phyloP scores from a whole-genome alignment of 306 rosid species.

The Fragaria vesca region DNA sequence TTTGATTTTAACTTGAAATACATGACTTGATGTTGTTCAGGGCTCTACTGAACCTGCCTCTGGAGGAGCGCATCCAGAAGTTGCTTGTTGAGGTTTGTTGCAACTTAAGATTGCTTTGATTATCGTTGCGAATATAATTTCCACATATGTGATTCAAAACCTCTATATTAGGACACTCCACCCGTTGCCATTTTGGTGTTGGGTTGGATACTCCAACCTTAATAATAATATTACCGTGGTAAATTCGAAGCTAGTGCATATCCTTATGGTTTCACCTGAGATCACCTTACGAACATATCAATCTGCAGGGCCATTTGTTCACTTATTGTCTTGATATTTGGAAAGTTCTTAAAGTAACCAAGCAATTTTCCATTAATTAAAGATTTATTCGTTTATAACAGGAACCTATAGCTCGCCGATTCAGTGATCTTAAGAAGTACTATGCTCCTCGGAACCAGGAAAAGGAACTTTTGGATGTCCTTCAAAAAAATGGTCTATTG shows the following conservation, averaged over 20 bases:
- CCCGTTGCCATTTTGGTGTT: neutral
- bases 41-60: constrained; percentile 58
- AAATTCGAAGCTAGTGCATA: neutral
- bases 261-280: neutral
- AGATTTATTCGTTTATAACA: constrained; percentile 25
- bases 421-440: constrained; percentile 73
- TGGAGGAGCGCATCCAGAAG: constrained; percentile 75
- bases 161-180: neutral
- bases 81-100: constrained; percentile 71
- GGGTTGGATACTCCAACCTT: neutral
- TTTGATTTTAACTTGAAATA: constrained; percentile 7
- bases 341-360: constrained; percentile 41
- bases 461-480: constrained; percentile 53
- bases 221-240: neutral
- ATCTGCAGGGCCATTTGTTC: neutral
- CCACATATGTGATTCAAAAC: constrained; percentile 2
- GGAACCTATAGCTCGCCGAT: constrained; percentile 66
- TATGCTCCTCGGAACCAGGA: constrained; percentile 61
- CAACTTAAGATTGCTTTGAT: constrained; percentile 14
- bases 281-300: neutral
- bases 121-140: neutral
- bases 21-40: constrained; percentile 42
- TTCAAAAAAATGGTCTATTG: constrained; percentile 57
- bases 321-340: neutral
- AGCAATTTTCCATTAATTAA: constrained; percentile 16